A percentile compares a stretch with the other conserved stretches of the same genome.
Evolutionary conservation across 2,329 filamentous ascomycete genomes (phyloP).

Genomic region (Colletotrichum tofieldiae): DNA sequence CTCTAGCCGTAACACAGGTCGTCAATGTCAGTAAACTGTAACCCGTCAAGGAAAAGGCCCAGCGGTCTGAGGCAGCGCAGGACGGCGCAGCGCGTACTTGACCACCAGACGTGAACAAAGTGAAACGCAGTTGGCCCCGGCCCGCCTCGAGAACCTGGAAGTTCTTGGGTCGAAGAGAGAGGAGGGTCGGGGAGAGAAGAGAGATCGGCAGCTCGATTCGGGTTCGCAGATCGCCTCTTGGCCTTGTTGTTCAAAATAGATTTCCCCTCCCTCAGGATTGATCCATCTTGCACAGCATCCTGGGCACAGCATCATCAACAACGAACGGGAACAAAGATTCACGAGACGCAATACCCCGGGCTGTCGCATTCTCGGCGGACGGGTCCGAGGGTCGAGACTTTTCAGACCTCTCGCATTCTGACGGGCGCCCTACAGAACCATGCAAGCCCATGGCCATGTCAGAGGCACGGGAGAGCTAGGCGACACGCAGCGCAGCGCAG

Average conservation of each 20-base stretch:
- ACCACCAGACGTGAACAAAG: not conserved
- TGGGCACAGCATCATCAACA: not conserved
- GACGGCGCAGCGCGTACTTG: not conserved
- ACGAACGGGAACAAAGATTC: too few relatives aligned
- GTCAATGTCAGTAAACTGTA: not conserved
- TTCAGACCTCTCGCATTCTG: not conserved
- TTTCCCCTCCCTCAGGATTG: not conserved
- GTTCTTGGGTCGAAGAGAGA: not conserved
- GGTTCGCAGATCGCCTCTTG: slow-evolving; percentile 12
- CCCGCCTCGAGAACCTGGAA: not conserved
- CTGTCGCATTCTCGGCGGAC: not conserved
- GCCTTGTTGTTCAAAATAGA: not conserved
- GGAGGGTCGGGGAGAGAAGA: too few relatives aligned
- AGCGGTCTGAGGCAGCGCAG: not conserved
- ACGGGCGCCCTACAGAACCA: not conserved
- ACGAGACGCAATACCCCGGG: too few relatives aligned
- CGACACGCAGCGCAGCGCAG: too few relatives aligned
- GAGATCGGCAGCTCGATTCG: not conserved
- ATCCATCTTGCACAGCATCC: too few relatives aligned
- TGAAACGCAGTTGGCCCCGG: slow-evolving; percentile 17
- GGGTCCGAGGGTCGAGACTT: not conserved
- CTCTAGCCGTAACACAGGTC: not conserved
- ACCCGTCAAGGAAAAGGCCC: not conserved
- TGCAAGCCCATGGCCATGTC: not conserved
- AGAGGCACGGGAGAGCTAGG: too few relatives aligned